Percentiles rank a stretch among this genome's conserved stretches.
Conservation (phyloP, 2,329 filamentous ascomycete species). For the Ceratocystis huliohia region DNA sequence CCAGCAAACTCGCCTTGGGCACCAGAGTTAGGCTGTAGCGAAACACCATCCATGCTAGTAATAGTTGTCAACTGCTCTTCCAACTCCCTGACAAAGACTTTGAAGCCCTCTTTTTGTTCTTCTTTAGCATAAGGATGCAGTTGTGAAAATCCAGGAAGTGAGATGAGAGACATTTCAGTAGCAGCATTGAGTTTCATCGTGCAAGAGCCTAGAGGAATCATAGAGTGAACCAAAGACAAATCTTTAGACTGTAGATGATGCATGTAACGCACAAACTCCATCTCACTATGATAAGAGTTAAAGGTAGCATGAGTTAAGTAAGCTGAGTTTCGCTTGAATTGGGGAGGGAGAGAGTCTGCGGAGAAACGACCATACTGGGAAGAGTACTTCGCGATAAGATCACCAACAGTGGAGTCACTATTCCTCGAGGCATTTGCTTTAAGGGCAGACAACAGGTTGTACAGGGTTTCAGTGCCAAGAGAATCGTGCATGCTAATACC, state of each 20-base stretch:
- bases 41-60: conserved; percentile 81
- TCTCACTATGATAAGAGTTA: conserved; percentile 90
- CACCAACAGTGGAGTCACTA: conserved; percentile 21
- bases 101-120: conserved; percentile 54
- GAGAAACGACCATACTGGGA: conserved; percentile 17
- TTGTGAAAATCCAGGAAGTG: conserved; percentile 60
- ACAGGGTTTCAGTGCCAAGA: conserved; percentile 32
- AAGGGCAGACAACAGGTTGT: conserved; percentile 33
- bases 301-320: conserved; percentile 88
- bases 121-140: conserved; percentile 69
- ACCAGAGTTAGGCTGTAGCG: conserved; percentile 87
- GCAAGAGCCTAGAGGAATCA: conserved; percentile 94
- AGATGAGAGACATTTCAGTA: conserved; percentile 81
- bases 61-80: conserved; percentile 65
- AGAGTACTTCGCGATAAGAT: conserved; percentile 23
- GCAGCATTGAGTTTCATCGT: conserved; percentile 98
- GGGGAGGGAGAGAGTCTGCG: conserved; percentile 36
- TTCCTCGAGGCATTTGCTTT: conserved; percentile 25
- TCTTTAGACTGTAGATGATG: conserved; percentile 89
- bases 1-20: conserved; percentile 93
- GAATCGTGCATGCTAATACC: conserved; percentile 28
- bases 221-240: conserved; percentile 84
- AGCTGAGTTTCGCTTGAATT: conserved; percentile 55
- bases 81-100: conserved; percentile 56
- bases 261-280: conserved; percentile 86